Conservation (phyloP, 179 eudicot species). For the Corrigiola litoralis region DNA sequence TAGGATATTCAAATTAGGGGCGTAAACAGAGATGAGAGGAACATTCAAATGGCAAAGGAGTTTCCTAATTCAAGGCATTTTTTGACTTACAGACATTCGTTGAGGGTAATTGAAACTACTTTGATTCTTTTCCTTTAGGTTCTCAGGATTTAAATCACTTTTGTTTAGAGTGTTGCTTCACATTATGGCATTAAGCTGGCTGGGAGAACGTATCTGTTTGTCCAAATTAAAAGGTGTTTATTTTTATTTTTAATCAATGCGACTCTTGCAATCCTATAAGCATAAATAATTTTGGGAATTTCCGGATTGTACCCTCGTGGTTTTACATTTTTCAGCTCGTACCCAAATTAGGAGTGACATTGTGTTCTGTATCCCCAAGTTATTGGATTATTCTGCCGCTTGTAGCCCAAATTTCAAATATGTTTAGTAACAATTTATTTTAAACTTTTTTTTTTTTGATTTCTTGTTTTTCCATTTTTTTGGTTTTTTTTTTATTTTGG, state of each 20-base stretch:
- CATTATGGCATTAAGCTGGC: background rate
- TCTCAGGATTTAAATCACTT: background rate
- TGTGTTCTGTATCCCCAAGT: no score
- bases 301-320: no score
- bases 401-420: no score
- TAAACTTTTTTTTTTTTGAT: no score
- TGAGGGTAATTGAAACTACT: slow-evolving; percentile 59
- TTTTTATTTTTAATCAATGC: background rate
- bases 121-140: background rate
- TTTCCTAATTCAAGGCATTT: slow-evolving; percentile 88
- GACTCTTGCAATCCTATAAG: no score
- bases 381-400: no score
- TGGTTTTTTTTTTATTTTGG: no score
- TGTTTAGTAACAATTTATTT: no score
- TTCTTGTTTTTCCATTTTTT: no score
- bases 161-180: background rate
- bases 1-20: slow-evolving; percentile 98
- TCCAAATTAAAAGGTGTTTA: background rate
- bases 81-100: slow-evolving; percentile 81
- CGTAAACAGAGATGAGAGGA: slow-evolving; percentile 89
- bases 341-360: no score
- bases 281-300: no score
- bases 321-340: no score
- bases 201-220: background rate
- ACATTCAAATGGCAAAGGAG: slow-evolving; percentile 68